phyloP scores from a whole-genome alignment of 805 yeast species.

The Saturnispora zaruensis region DNA sequence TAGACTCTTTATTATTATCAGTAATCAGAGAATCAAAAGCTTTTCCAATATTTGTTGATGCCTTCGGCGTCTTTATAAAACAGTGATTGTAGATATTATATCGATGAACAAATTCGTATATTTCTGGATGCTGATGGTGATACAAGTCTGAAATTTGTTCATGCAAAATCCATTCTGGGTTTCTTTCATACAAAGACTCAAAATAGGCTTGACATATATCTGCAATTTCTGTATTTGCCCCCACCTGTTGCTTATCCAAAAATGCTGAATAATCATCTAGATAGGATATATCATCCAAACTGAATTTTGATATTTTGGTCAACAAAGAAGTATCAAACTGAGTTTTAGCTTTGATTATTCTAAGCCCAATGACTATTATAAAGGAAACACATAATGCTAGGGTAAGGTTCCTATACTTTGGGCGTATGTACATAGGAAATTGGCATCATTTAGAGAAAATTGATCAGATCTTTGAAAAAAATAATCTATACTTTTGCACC shows the following conservation, averaged over 20 bases:
- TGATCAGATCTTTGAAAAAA: too few species aligned
- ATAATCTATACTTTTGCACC: not conserved
- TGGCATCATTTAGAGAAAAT: not conserved
- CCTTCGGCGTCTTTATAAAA: not conserved
- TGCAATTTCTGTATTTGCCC: not conserved
- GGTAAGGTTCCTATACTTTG: not conserved
- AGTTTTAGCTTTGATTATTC: not conserved
- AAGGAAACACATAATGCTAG: not conserved
- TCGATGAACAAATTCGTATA: constrained; percentile 7
- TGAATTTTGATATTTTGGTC: not conserved
- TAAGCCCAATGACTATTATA: not conserved
- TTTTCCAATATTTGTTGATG: not conserved
- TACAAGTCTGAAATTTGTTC: constrained; percentile 21
- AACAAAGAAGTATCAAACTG: not conserved
- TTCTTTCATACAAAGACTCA: constrained; percentile 30
- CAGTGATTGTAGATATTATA: constrained; percentile 12
- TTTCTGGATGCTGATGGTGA: constrained; percentile 21
- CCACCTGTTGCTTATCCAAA: not conserved
- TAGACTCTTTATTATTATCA: constrained; percentile 18
- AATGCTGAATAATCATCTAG: not conserved
- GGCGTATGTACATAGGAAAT: not conserved
- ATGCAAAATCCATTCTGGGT: constrained; percentile 35
- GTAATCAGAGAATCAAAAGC: not conserved
- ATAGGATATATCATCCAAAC: not conserved
- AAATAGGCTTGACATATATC: constrained; percentile 40